These are phyloP conservation scores for Ophiostoma novo-ulmi DNA, from an alignment of 2,329 filamentous ascomycete species.

Conservation along the genomic window DNA sequence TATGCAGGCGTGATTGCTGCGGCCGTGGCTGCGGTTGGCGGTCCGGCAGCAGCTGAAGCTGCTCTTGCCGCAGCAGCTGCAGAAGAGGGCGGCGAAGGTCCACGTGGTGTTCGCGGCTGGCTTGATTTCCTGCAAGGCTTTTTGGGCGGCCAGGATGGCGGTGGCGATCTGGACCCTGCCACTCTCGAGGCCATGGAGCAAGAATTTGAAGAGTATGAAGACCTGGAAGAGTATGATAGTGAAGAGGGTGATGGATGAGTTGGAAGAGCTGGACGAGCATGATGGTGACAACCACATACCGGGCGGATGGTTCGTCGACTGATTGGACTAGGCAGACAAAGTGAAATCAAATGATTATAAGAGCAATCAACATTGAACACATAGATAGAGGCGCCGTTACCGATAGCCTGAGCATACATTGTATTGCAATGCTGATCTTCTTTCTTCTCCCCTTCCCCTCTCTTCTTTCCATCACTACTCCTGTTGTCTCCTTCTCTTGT, in stretches of 20 bases:
- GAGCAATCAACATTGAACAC: background rate
- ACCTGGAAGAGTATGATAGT: background rate
- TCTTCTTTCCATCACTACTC: background rate
- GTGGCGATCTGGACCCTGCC: constrained; percentile 10
- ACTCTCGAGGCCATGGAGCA: constrained; percentile 12
- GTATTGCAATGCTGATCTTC: background rate
- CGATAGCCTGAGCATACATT: too few species aligned
- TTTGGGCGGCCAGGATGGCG: constrained; percentile 29
- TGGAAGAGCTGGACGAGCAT: background rate
- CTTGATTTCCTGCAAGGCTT: background rate
- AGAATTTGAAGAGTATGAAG: background rate
- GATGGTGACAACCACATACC: background rate
- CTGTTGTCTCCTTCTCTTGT: background rate
- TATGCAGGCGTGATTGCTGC: background rate
- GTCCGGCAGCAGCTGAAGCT: background rate
- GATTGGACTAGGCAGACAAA: background rate
- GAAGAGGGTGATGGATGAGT: background rate
- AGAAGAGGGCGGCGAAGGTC: background rate
- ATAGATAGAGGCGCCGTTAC: background rate
- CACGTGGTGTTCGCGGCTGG: background rate
- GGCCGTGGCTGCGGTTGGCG: background rate
- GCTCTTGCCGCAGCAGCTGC: background rate
- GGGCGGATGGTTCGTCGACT: background rate
- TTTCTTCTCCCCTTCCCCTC: background rate
- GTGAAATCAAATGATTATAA: background rate